Percentiles rank a stretch among this genome's conserved stretches.
These are phyloP conservation scores for Panus rudis DNA, from an alignment of 768 basidiomycete genomes.

Conservation along the genomic window DNA sequence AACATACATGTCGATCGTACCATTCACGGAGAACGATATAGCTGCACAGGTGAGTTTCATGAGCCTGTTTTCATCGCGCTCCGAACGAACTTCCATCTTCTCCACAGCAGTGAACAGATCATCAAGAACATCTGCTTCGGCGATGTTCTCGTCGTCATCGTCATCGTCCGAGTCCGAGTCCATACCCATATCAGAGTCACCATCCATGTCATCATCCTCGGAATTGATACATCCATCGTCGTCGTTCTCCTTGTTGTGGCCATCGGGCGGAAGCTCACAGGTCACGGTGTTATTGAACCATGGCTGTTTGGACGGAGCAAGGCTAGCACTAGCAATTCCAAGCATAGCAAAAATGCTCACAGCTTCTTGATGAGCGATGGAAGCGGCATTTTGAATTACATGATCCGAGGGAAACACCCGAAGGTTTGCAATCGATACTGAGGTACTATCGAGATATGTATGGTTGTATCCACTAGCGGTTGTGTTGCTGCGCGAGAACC, in stretches of 20 bases:
- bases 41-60: background rate
- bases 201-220: background rate
- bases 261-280: background rate
- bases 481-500: background rate
- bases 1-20: background rate
- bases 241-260: too few relatives aligned
- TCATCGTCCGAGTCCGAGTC: background rate
- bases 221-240: too few relatives aligned
- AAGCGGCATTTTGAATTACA: background rate
- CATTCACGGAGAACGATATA: background rate
- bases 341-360: background rate
- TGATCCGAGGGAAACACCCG: background rate
- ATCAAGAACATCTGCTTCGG: background rate
- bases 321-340: background rate
- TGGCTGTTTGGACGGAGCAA: background rate
- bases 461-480: constrained; percentile 6
- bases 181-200: background rate
- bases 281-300: background rate
- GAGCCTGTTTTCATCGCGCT: background rate
- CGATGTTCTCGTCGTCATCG: background rate
- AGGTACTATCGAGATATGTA: constrained; percentile 1
- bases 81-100: background rate
- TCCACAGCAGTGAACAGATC: background rate
- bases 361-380: background rate
- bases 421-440: background rate